phyloP scores from a whole-genome alignment of 2,329 filamentous ascomycete genomes.

The Clarireedia hainanense region DNA sequence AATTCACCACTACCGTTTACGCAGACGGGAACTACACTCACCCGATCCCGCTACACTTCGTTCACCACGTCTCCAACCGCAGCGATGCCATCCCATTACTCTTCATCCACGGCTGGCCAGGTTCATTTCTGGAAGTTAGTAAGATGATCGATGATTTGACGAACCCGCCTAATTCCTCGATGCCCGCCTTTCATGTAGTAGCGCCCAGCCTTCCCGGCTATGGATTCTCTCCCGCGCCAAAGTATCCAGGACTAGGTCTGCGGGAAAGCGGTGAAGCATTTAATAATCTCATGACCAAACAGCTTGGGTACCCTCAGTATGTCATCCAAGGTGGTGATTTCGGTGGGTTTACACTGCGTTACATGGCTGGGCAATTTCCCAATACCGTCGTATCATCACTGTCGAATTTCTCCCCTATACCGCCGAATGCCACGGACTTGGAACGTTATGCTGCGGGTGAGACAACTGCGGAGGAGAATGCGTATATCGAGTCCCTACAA shows the following conservation, averaged over 20 bases:
- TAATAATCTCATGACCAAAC: slow-evolving; percentile 32
- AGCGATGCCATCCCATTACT: slow-evolving; percentile 34
- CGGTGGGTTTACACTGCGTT: slow-evolving; percentile 12
- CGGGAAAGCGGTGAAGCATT: slow-evolving; percentile 28
- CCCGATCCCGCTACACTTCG: slow-evolving; percentile 22
- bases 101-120: slow-evolving; percentile 37
- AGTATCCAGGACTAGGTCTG: slow-evolving; percentile 34
- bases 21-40: slow-evolving; percentile 34
- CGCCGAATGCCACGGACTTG: slow-evolving; percentile 9
- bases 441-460: background rate
- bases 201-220: slow-evolving; percentile 44
- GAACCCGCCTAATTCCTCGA: slow-evolving; percentile 15
- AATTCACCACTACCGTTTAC: slow-evolving; percentile 25
- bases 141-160: slow-evolving; percentile 29
- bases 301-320: slow-evolving; percentile 29
- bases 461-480: slow-evolving; percentile 4
- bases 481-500: background rate
- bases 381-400: slow-evolving; percentile 1
- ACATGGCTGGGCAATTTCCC: slow-evolving; percentile 1
- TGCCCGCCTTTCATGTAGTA: slow-evolving; percentile 38
- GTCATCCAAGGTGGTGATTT: slow-evolving; percentile 22
- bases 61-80: slow-evolving; percentile 22
- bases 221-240: slow-evolving; percentile 35
- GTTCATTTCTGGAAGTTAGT: slow-evolving; percentile 33
- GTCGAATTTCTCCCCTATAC: slow-evolving; percentile 11